A percentile compares a stretch with the other conserved stretches of the same genome.
Evolutionary conservation across 345 rosid species (phyloP).

Genomic region (Syzygium oleosum): DNA sequence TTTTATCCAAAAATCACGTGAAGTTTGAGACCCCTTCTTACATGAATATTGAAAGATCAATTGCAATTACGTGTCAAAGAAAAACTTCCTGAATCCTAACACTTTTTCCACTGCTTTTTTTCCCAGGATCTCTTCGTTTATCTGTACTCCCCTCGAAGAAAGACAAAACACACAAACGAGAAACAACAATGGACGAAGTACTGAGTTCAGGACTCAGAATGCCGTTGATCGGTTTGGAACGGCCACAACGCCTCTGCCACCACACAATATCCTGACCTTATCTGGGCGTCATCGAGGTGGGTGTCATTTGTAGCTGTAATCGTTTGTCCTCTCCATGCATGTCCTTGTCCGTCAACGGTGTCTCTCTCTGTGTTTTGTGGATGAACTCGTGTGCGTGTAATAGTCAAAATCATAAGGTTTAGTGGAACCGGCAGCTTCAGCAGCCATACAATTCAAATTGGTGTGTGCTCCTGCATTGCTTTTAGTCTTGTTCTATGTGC

Average conservation of each 20-base stretch:
- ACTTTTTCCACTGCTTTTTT: background rate
- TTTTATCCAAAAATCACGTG: background rate
- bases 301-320: background rate
- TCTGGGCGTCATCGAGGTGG: constrained; percentile 22
- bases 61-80: background rate
- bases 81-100: background rate
- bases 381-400: background rate
- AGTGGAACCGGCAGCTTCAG: background rate
- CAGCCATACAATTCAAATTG: background rate
- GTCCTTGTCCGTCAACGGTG: background rate
- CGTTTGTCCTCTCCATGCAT: background rate
- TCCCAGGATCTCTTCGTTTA: background rate
- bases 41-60: background rate
- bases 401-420: background rate
- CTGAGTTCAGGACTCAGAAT: background rate
- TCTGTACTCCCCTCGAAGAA: background rate
- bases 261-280: constrained; percentile 9
- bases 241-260: constrained; percentile 4
- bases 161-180: background rate
- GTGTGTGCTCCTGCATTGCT: too few relatives aligned
- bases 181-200: background rate
- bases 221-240: background rate
- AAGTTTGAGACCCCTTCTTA: background rate
- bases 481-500: too few relatives aligned
- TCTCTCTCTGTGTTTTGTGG: background rate